These are phyloP conservation scores for Boletus edulis DNA, from an alignment of 768 basidiomycete genomes.

Conservation along the genomic window DNA sequence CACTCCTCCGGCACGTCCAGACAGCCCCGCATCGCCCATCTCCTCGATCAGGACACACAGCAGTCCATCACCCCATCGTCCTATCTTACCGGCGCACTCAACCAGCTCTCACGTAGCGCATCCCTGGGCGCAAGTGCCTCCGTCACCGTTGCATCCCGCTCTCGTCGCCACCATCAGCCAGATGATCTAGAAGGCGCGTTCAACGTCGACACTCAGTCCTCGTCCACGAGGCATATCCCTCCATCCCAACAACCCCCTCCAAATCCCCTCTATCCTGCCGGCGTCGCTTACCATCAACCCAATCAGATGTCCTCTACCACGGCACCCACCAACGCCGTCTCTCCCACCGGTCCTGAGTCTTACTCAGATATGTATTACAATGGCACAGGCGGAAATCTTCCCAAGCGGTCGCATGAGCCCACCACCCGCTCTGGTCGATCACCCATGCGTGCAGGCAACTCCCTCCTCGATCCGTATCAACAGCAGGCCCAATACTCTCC, in stretches of 20 bases:
- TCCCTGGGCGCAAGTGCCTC: conserved; percentile 54
- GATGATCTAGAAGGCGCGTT: conserved; percentile 65
- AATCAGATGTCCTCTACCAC: conserved; percentile 29
- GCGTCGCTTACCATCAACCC: conserved; percentile 54
- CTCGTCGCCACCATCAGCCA: conserved; percentile 64
- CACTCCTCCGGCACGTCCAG: conserved; percentile 34
- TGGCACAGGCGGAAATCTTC: conserved; percentile 43
- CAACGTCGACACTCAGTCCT: conserved; percentile 32
- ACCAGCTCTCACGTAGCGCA: conserved; percentile 62
- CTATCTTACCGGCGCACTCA: conserved; percentile 51
- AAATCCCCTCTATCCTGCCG: conserved; percentile 56
- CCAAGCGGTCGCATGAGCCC: conserved; percentile 57
- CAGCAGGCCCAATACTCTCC: conserved; percentile 66
- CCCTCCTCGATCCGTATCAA: conserved; percentile 68
- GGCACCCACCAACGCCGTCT: conserved; percentile 34
- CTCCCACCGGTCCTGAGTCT: conserved; percentile 42
- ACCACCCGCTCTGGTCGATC: conserved; percentile 54
- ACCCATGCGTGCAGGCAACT: conserved; percentile 55
- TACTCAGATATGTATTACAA: conserved; percentile 64
- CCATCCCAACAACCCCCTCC: conserved; percentile 30
- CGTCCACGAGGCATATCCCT: conserved; percentile 15
- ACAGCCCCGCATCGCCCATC: conserved; percentile 64
- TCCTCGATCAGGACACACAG: conserved; percentile 63
- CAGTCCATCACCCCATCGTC: conserved; percentile 36
- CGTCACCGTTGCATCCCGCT: conserved; percentile 41